A percentile compares a stretch with the other conserved stretches of the same genome.
Conservation (phyloP, 345 rosid species). For the Eucalyptus grandis region DNA sequence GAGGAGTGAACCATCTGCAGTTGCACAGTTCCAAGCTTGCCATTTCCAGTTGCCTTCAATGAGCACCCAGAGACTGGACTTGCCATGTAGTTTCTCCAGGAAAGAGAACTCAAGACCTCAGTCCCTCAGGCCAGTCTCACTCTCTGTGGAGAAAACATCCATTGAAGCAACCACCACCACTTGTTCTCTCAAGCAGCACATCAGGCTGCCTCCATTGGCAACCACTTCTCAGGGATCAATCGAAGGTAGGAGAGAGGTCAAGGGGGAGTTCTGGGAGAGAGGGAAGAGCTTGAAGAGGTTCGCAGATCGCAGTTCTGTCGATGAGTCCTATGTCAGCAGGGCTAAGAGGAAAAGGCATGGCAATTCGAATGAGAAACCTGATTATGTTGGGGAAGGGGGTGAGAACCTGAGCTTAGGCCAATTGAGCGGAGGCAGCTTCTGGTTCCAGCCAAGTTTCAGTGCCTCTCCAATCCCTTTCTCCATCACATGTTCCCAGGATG, state of each 20-base stretch:
- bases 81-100: slow-evolving; percentile 73
- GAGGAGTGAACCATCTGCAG: slow-evolving; percentile 72
- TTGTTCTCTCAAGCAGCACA: slow-evolving; percentile 72
- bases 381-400: slow-evolving; percentile 18
- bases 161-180: slow-evolving; percentile 51
- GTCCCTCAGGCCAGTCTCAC: slow-evolving; percentile 60
- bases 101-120: slow-evolving; percentile 68
- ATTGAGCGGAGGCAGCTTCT: slow-evolving; percentile 35
- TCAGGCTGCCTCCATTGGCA: slow-evolving; percentile 84
- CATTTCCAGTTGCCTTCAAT: slow-evolving; percentile 76
- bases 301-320: slow-evolving; percentile 46
- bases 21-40: slow-evolving; percentile 74
- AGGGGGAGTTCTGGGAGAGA: slow-evolving; percentile 60
- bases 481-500: slow-evolving; percentile 60
- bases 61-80: slow-evolving; percentile 97
- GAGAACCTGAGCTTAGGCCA: slow-evolving; percentile 33
- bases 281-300: slow-evolving; percentile 71
- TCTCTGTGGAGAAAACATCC: slow-evolving; percentile 54
- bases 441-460: slow-evolving; percentile 62
- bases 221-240: slow-evolving; percentile 19
- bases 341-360: slow-evolving; percentile 62
- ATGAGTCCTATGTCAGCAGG: slow-evolving; percentile 47
- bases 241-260: slow-evolving; percentile 39
- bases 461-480: slow-evolving; percentile 54
- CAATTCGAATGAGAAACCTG: neutral